Base-by-base conservation (phyloP, 306 rosid genomes). In the Malus sylvestris region DNA sequence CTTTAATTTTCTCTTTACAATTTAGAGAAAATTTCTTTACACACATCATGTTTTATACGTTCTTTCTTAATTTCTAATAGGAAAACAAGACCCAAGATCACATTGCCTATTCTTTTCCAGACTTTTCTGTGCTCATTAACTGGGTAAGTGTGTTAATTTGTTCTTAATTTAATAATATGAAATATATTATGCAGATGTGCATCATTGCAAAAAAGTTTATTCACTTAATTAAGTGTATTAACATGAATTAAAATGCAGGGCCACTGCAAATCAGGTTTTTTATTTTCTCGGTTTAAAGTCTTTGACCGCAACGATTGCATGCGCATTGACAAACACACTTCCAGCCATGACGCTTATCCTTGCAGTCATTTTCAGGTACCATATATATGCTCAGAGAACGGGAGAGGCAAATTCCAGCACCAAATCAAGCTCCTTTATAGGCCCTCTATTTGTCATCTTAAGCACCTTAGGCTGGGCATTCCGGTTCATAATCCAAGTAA, bases 291-390 rank as follows among this genome's bases (percentile, higher is more conserved):
- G 97, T 62, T 87, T 95, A 38, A 90, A 89, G 45, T 73, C 82
- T 51, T 81, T 92, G 42, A 80, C 86, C 2, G 85, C 99, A 46
- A 92, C 96, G 6, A 73, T 88, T 53, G 88, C 91, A 46, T 79
- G 87, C 70, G 97, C 99, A 12, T 75, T 90, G 40, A 72, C 74
- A 61, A 92, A 95, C 81, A 80, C 88, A 72, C 96, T 95, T 64
- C 98, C 98, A 10, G 97, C 97, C n/a, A 87, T 91, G 81, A 90
- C 99, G 30, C 90, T 95, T 74, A 8, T 92, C 58, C 90, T 95
- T n/a, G 97, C 97, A 32, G 53, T 86, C 22, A 1, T 95, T 52
- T 92, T 81, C 87, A 85, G 97, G 97, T 90, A 59, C 5, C 4
- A 2, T 6, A 20, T 66, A 42, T 25, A 86, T 69, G 90, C 92